Conservation (phyloP, 2,329 filamentous ascomycete genomes). For the Cladosporium sphaerospermum region DNA sequence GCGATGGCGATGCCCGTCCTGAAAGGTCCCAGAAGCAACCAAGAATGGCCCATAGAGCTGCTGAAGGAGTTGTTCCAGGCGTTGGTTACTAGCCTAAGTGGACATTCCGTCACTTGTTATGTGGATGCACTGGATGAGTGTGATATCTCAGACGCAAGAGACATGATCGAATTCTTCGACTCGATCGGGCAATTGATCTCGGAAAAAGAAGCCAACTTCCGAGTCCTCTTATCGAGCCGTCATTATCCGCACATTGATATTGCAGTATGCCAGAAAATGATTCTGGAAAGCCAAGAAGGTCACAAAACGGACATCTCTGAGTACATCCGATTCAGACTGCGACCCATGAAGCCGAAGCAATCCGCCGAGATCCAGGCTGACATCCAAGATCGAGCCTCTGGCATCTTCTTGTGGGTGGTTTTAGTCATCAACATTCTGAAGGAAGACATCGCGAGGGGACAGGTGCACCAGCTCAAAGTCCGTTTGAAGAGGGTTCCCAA, state of each 20-base stretch:
- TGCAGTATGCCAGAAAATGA: neutral
- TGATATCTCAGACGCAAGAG: constrained; percentile 28
- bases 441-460: neutral
- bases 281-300: neutral
- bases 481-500: neutral
- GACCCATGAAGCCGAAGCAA: constrained; percentile 17
- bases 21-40: constrained; percentile 20
- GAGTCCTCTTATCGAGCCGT: constrained; percentile 37
- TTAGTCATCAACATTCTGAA: constrained; percentile 7
- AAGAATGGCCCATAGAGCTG: neutral
- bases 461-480: neutral
- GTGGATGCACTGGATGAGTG: constrained; percentile 46
- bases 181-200: constrained; percentile 19
- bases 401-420: constrained; percentile 13
- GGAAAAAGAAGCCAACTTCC: constrained; percentile 15
- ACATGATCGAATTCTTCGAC: constrained; percentile 35
- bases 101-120: constrained; percentile 28
- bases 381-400: neutral
- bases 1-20: constrained; percentile 19
- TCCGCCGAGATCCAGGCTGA: neutral
- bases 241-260: constrained; percentile 29
- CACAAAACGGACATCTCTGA: neutral
- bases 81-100: constrained; percentile 6
- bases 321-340: neutral
- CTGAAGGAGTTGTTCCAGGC: neutral